These are phyloP conservation scores for Cryptosporidium muris DNA, from an alignment of 169 alveolate species.

Conservation along the genomic window DNA sequence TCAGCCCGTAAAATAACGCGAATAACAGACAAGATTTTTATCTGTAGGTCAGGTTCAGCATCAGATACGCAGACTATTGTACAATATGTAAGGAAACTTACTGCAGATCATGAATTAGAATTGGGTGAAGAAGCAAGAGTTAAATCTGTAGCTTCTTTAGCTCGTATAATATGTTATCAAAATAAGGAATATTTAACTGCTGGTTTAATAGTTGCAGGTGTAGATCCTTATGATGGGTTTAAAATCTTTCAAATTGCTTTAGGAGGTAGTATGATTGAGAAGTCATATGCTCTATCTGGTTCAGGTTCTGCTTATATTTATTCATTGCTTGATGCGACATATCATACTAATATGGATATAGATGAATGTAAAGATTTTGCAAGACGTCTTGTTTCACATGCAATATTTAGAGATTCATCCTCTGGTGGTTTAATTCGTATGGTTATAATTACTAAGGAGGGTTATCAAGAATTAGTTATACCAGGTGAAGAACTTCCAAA, in stretches of 20 bases:
- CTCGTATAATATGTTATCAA: conserved; percentile 82
- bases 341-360: conserved; percentile 83
- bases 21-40: conserved; percentile 85
- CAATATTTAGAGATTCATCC: conserved; percentile 88
- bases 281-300: conserved; percentile 89
- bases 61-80: conserved; percentile 89
- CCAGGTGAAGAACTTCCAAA: conserved; percentile 71
- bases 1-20: conserved; percentile 91
- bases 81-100: conserved; percentile 40
- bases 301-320: conserved; percentile 91
- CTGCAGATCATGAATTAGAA: conserved; percentile 66
- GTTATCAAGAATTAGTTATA: conserved; percentile 32
- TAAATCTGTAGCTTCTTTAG: conserved; percentile 80
- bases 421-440: conserved; percentile 92
- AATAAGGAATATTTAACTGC: conserved; percentile 85
- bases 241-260: conserved; percentile 86
- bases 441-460: conserved; percentile 36
- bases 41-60: conserved; percentile 93
- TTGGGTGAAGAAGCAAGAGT: conserved; percentile 71
- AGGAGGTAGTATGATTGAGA: conserved; percentile 88
- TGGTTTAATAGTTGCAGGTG: conserved; percentile 91
- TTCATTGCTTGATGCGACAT: conserved; percentile 87
- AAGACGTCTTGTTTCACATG: conserved; percentile 84
- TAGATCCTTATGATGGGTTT: conserved; percentile 83
- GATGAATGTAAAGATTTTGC: conserved; percentile 86